phyloP scores from a whole-genome alignment of 345 rosid species.

The Laguncularia racemosa region DNA sequence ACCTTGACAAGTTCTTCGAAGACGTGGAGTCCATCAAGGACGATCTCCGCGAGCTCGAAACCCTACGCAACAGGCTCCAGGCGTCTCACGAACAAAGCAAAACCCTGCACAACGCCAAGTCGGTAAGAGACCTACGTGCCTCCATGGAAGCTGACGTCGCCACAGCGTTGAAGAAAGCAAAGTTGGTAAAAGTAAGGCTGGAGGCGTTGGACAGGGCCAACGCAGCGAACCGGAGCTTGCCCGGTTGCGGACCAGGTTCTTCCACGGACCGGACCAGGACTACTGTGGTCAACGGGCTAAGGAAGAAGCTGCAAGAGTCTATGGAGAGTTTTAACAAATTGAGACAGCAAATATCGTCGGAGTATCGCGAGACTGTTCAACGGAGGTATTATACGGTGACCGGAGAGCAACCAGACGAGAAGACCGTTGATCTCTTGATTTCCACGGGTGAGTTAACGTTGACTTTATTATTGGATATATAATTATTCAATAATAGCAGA shows the following conservation, averaged over 20 bases:
- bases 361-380: conserved; percentile 91
- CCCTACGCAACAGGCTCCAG: conserved; percentile 45
- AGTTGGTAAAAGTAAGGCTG: conserved; percentile 61
- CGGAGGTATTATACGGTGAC: conserved; percentile 88
- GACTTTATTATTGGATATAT: not conserved
- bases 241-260: conserved; percentile 84
- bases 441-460: conserved; percentile 56
- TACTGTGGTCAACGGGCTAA: conserved; percentile 70
- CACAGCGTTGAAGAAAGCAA: conserved; percentile 72
- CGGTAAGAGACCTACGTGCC: conserved; percentile 69
- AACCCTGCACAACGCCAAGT: conserved; percentile 68
- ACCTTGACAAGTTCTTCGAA: conserved; percentile 74
- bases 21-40: conserved; percentile 82
- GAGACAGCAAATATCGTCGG: conserved; percentile 63
- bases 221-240: conserved; percentile 66
- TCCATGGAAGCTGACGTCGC: conserved; percentile 83
- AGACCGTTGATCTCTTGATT: conserved; percentile 65
- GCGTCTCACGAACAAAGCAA: conserved; percentile 85
- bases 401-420: conserved; percentile 87
- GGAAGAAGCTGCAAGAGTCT: conserved; percentile 86
- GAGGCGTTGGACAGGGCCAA: conserved; percentile 90
- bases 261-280: conserved; percentile 87
- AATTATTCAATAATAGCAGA: no score
- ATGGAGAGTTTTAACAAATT: conserved; percentile 74
- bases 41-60: conserved; percentile 68